Conservation (phyloP, 2,329 filamentous ascomycete species). For the Helicocarpus griseus region DNA sequence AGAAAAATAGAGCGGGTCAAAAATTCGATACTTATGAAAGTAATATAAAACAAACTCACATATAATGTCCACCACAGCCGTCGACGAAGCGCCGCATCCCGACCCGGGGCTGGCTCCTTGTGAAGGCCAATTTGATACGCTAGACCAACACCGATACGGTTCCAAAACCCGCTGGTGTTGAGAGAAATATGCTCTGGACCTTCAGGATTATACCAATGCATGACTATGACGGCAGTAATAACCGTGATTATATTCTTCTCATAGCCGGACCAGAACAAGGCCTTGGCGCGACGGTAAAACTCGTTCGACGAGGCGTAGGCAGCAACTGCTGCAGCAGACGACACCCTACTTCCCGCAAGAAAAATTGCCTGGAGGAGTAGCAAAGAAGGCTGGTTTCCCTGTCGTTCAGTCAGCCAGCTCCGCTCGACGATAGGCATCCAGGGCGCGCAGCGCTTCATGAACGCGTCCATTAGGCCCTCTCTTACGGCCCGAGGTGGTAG, state of each 20-base stretch:
- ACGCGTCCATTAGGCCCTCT: constrained; percentile 22
- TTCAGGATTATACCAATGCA: constrained; percentile 28
- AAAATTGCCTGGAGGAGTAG: constrained; percentile 31
- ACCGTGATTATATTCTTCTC: constrained; percentile 24
- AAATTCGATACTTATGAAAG: no score
- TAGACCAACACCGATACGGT: constrained; percentile 32
- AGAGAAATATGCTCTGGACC: constrained; percentile 29
- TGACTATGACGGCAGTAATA: constrained; percentile 22
- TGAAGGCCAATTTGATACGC: constrained; percentile 38
- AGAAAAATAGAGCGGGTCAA: no score
- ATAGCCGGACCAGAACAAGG: constrained; percentile 24
- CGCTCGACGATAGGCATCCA: constrained; percentile 26
- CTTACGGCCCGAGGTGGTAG: constrained; percentile 20
- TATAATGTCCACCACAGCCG: constrained; percentile 37
- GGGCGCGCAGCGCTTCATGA: constrained; percentile 23
- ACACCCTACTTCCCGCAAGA: constrained; percentile 34
- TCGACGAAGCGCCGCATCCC: constrained; percentile 27
- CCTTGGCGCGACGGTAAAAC: constrained; percentile 26
- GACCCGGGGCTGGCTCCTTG: constrained; percentile 27
- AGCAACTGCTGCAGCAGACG: constrained; percentile 21
- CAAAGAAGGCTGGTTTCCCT: constrained; percentile 19
- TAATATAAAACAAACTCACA: constrained; percentile 17
- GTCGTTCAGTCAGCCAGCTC: constrained; percentile 21
- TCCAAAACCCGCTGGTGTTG: constrained; percentile 38
- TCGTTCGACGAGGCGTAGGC: constrained; percentile 21